A percentile compares a stretch with the other conserved stretches of the same genome.
Evolutionary conservation across 2,329 filamentous ascomycete species (phyloP).

Genomic region (Alternaria consortialis): DNA sequence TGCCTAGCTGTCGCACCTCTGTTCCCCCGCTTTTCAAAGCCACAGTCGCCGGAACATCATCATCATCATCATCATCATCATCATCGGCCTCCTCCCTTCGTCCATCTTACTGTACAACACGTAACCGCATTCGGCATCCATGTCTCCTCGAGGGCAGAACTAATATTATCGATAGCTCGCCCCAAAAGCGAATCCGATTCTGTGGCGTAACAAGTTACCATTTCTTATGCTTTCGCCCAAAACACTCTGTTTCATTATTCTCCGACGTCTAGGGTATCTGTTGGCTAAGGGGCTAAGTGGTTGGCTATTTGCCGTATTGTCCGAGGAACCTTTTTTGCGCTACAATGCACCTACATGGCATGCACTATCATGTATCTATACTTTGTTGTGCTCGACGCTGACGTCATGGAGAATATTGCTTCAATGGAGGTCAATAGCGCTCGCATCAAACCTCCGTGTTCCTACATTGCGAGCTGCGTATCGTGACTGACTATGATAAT

Average conservation of each 20-base stretch:
- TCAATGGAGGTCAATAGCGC: neutral
- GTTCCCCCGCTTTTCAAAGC: neutral
- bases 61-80: neutral
- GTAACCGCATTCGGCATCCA: neutral
- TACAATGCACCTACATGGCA: neutral
- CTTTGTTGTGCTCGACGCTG: neutral
- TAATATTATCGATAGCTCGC: neutral
- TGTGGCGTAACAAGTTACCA: neutral
- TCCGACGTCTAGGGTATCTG: conserved; percentile 17
- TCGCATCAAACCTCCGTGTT: neutral
- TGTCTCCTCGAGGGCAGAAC: neutral
- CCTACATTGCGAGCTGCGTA: neutral
- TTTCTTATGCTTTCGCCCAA: neutral
- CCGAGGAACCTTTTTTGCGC: neutral
- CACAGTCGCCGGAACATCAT: neutral
- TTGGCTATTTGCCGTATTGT: neutral
- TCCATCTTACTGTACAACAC: neutral
- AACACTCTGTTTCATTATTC: conserved; percentile 16
- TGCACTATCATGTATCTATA: neutral
- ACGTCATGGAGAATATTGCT: neutral
- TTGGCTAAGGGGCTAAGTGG: neutral
- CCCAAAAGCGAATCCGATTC: neutral
- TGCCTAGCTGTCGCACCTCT: neutral
- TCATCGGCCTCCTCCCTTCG: neutral
- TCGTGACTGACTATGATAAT: neutral